Evolutionary conservation across 2,329 filamentous ascomycete species (phyloP), one percentile per base, ranked within the genome.

Genomic region (Macroventuria anomochaeta): DNA sequence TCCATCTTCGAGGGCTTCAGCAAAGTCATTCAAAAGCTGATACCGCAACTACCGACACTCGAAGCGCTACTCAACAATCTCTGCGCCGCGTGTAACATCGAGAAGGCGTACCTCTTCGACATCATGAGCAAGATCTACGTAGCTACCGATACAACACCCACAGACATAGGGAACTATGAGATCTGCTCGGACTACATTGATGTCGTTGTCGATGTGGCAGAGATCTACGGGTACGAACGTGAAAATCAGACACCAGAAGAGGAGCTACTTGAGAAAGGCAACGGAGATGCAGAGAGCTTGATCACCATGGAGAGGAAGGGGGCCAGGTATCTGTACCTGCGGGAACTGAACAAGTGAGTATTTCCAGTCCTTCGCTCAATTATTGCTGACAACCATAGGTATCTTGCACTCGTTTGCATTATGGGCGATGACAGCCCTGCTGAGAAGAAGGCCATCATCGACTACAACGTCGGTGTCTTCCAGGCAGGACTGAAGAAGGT

Each of bases 121-220:
- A 93, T 97, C 7, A 85, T 96, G 64, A 96, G 91, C 77, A 99
- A 99, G 79, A 96, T 99, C 58, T 99, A 99, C 78, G 96, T 99
- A 64, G 95, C 95, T 0, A 97, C 93, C 5, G 95, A 99, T 74
- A 95, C 89, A 25, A 89, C 90, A 32, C 93, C 93, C 0, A 91
- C 93, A 26, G 93, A 97, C 70, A 95, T 97, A 83, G 89, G 90
- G 34, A 93, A 90, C 72, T 99, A 99, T 75, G 95, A 97, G 78
- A 96, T 97, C 70, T 99, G 95, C 78, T 96, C 91, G 42, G 95
- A 99, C 73, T 97, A 96, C 73, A 97, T 99, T 64, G 95, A 99
- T 74, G 92, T 97, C 56, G 96, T 99, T 58, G 93, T 97, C 53
- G 95, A 99, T 73, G 89, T 97, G 47, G 95, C 91, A 23, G 93